Conservation (phyloP, 192 early-diverging fungal species). For the Nowakowskiella sp. region DNA sequence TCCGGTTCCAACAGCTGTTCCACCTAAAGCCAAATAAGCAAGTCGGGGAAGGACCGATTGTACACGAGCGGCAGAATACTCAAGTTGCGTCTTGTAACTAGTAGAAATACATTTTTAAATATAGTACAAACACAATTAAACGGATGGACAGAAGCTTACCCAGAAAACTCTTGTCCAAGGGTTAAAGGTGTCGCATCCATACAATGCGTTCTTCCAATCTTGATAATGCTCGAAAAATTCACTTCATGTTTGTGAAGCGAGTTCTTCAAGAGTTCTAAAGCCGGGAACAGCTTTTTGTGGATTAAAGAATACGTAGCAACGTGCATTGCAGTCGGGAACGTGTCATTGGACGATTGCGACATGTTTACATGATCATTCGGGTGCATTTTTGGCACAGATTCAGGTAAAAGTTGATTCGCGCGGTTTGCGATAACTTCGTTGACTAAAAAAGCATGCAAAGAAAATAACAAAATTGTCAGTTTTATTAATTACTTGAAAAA, state of each 20-base stretch:
- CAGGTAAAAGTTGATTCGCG: slow-evolving; percentile 89
- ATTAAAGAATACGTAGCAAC: slow-evolving; percentile 77
- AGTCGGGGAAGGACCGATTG: slow-evolving; percentile 73
- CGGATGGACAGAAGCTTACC: slow-evolving; percentile 62
- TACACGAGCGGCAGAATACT: slow-evolving; percentile 82
- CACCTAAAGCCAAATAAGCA: slow-evolving; percentile 92
- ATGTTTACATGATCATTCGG: slow-evolving; percentile 99
- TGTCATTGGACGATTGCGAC: slow-evolving; percentile 96
- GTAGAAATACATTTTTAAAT: background rate
- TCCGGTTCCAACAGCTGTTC: slow-evolving; percentile 95
- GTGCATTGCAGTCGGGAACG: slow-evolving; percentile 99
- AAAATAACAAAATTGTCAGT: no score
- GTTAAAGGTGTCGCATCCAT: slow-evolving; percentile 98
- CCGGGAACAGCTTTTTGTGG: slow-evolving; percentile 75
- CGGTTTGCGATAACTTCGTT: slow-evolving; percentile 94
- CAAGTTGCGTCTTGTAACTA: slow-evolving; percentile 82
- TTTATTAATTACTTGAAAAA: no score
- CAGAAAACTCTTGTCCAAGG: slow-evolving; percentile 97
- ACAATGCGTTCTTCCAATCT: slow-evolving; percentile 97
- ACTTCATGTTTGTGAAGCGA: slow-evolving; percentile 70
- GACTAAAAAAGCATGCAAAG: no score
- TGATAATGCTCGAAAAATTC: slow-evolving; percentile 88
- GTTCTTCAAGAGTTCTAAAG: slow-evolving; percentile 69
- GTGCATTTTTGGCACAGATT: no score
- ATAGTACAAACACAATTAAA: background rate